A percentile compares a stretch with the other conserved stretches of the same genome.
These are phyloP conservation scores for Russula foetens DNA, from an alignment of 768 basidiomycete species.

Conservation along the genomic window DNA sequence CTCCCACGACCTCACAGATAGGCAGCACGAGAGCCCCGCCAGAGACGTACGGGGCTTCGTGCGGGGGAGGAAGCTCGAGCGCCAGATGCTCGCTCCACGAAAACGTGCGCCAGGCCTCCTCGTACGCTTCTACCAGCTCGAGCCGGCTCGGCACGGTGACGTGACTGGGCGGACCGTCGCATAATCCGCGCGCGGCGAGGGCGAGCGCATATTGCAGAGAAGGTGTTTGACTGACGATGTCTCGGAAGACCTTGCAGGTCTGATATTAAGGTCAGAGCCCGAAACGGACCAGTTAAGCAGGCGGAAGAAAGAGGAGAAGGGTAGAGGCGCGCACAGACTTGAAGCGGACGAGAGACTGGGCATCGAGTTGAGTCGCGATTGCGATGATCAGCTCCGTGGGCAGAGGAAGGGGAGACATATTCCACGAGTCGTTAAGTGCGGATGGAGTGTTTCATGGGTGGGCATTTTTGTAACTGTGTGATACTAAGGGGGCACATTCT, in stretches of 20 bases:
- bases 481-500: not conserved
- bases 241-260: not conserved
- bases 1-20: not conserved
- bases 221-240: not conserved
- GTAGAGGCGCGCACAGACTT: not conserved
- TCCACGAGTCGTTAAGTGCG: too few relatives aligned
- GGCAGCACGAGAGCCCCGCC: not conserved
- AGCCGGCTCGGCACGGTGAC: not conserved
- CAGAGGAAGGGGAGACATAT: not conserved
- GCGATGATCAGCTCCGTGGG: not conserved
- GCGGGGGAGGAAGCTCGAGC: not conserved
- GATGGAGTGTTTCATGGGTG: not conserved
- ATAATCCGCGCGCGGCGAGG: not conserved
- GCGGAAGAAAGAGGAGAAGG: not conserved
- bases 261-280: not conserved
- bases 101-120: conserved; percentile 2
- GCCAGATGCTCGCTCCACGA: not conserved
- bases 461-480: not conserved
- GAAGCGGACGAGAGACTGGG: not conserved
- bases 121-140: not conserved
- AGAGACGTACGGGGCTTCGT: not conserved
- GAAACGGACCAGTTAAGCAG: too few relatives aligned
- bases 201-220: not conserved
- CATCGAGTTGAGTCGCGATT: not conserved
- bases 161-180: conserved; percentile 1